Evolutionary conservation across 129 eudicot species (phyloP), one percentile per base, ranked within the genome.

Genomic region (Artemisia argyi): DNA sequence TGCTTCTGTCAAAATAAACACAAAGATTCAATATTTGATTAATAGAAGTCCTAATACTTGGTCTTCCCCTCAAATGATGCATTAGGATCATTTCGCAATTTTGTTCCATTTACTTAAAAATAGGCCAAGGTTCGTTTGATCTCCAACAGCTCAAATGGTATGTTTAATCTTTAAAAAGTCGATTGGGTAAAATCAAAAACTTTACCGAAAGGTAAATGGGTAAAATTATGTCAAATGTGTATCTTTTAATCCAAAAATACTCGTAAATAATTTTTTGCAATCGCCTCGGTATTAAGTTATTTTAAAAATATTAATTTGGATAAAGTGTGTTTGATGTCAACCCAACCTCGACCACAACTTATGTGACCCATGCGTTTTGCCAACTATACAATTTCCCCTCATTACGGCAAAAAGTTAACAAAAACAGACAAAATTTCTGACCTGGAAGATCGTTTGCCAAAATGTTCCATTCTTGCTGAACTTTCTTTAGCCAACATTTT

Each of bases 391-490:
- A 52, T 30, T 12, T 30, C 19, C 6, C 54, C 14, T 70, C 3
- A 20, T 4, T 2, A 32, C 52, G 12, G 51, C 2, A 56, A 55
- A 66, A 8, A 15, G 12, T 42, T 0, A 42, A 1, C 17, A 42
- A 61, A 59, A 64, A 57, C 15, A n/a, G 19, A 63, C 3, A 62
- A 46, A 51, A 14, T 16, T 66, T 67, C 80, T 70, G 17, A 95
- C 99, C 96, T 3, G 99, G 99, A 80, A 95, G 97, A 74, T 90
- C 87, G 52, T 88, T 87, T 22, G 83, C 83, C 68, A 95, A 76
- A 78, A 95, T 86, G 85, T 81, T 83, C 99, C 99, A 95, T 72
- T 95, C 97, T 77, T 86, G 88, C 74, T 83, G 91, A 66, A 95
- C 88, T 83, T 88, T 95, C 83, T 83, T 95, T 60, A 90, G 72